Percentiles rank a stretch among this genome's conserved stretches.
Conservation (phyloP, 2,329 filamentous ascomycete genomes). For the Calonectria fujianensis region DNA sequence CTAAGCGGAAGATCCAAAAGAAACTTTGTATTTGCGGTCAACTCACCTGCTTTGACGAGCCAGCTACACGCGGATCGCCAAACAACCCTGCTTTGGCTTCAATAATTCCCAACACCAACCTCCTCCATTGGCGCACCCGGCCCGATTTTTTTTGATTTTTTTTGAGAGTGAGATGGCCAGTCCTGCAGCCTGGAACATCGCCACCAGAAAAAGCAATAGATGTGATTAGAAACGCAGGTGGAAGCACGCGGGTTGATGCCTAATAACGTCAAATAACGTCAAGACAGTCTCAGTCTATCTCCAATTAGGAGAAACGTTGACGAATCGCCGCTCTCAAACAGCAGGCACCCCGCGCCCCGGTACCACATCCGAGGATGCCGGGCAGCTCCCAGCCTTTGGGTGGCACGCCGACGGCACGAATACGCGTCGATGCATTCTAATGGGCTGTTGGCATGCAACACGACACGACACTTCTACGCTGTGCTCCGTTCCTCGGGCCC, state of each 20-base stretch:
- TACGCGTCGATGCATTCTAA: slow-evolving; percentile 24
- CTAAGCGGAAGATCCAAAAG: slow-evolving; percentile 58
- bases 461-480: background rate
- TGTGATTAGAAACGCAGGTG: slow-evolving; percentile 22
- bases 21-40: slow-evolving; percentile 21
- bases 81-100: slow-evolving; percentile 13
- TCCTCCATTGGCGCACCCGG: background rate
- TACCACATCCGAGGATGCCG: slow-evolving; percentile 23
- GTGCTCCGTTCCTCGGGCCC: slow-evolving; percentile 34
- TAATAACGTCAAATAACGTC: slow-evolving; percentile 25
- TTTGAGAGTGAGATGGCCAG: background rate
- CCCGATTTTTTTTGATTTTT: background rate
- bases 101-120: slow-evolving; percentile 18
- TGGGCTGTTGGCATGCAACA: background rate
- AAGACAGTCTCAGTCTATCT: slow-evolving; percentile 2
- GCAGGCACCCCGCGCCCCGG: slow-evolving; percentile 15
- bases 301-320: slow-evolving; percentile 9
- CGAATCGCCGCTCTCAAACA: slow-evolving; percentile 15
- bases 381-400: background rate
- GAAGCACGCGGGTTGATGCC: slow-evolving; percentile 34
- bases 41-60: slow-evolving; percentile 22
- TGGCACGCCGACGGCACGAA: slow-evolving; percentile 1
- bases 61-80: slow-evolving; percentile 21
- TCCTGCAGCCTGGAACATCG: slow-evolving; percentile 13
- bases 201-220: slow-evolving; percentile 14